phyloP scores from a whole-genome alignment of 208 protist species.

The Kentomonas sorsogonicus region DNA sequence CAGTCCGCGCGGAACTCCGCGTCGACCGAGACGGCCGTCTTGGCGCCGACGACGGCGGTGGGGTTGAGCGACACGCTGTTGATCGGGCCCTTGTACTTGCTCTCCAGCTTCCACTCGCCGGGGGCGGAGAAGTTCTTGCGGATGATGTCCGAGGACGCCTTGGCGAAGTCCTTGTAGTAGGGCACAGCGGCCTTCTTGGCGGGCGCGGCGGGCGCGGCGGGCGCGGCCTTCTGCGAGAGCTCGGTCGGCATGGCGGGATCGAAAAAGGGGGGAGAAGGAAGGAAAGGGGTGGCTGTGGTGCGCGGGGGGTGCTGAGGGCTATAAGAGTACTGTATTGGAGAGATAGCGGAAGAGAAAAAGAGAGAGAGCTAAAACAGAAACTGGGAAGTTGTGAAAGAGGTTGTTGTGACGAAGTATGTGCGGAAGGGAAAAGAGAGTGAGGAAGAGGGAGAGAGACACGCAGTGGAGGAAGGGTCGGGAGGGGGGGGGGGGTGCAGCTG shows the following conservation, averaged over 20 bases:
- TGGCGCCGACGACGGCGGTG: constrained; percentile 23
- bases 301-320: background rate
- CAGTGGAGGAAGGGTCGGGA: background rate
- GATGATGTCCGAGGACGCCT: constrained; percentile 70
- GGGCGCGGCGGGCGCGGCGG: background rate
- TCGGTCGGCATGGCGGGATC: too few species aligned
- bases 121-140: constrained; percentile 55
- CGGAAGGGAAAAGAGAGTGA: background rate
- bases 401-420: background rate
- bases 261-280: too few species aligned
- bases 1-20: constrained; percentile 55
- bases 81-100: constrained; percentile 67
- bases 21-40: constrained; percentile 35
- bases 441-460: background rate
- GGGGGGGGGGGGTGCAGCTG: background rate
- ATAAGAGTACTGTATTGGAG: background rate
- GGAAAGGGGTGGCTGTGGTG: background rate
- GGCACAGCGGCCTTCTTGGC: constrained; percentile 15
- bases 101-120: constrained; percentile 61
- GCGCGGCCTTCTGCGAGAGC: background rate
- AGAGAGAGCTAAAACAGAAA: constrained; percentile 4
- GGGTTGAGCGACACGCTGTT: constrained; percentile 61
- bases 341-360: constrained; percentile 2
- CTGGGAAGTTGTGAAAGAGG: background rate
- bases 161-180: constrained; percentile 81